Base-by-base conservation (phyloP, 306 rosid species). In the Biancaea sappan region DNA sequence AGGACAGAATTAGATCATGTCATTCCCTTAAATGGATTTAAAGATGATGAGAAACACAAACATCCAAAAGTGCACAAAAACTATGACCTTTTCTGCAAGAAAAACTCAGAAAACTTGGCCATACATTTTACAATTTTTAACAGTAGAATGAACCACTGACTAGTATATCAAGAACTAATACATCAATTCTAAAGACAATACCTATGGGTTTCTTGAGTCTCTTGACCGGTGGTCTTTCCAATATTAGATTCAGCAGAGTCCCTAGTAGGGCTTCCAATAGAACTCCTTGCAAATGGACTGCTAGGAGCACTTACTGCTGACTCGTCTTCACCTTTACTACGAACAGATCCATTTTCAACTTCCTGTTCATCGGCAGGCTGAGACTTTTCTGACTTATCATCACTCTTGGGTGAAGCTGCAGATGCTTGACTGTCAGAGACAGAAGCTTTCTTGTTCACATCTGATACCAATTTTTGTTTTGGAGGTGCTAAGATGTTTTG, bases 241-340 rank as follows among this genome's bases (percentile, higher is more conserved):
- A 83, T 69, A 79, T 78, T 79, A 60, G 90, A 77, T 76, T 85
- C 88, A 41, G 85, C 57, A 69, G 80, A 81, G 63, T 88, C 91
- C 73, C 85, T 66, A 19, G 88, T 80, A 13, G 99, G 97, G 75
- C 96, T 90, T 87, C 81, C 98, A 19, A 84, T 54, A 81, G 74
- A 57, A 84, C 89, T 95, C 71, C 86, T 85, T 35, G 87, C 93
- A 60, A 89, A 81, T 43, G 97, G 94, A 81, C 96, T 92, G 81
- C 72, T 86, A 15, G 94, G 89, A 78, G 86, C 88, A 86, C 94
- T 92, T 85, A 80, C 88, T 43, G 26, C 88, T 14, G 84, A 84
- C 40, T 60, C 94, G 7, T 84, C 83, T 58, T 90, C 96, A 79
- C 80, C 82, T 79, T 84, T 92, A 78, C 81, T 75, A 83, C 80